A percentile compares a stretch with the other conserved stretches of the same genome.
Conservation (phyloP, 2,329 filamentous ascomycete genomes). For the Aquanectria penicillioides region DNA sequence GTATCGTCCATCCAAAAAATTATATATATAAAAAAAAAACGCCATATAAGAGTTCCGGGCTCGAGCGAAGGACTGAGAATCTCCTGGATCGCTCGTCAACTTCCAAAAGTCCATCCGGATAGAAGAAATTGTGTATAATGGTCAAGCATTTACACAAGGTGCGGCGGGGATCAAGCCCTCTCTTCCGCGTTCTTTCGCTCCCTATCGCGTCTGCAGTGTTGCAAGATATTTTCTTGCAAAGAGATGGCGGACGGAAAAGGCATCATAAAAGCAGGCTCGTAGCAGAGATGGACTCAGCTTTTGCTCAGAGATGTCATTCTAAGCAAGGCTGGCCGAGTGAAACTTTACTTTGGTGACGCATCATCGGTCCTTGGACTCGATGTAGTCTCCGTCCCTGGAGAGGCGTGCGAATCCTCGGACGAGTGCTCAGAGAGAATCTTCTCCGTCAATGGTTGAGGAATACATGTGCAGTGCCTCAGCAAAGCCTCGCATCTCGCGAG, state of each 20-base stretch:
- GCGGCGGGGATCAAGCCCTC: conserved; percentile 3
- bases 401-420: conserved; percentile 15
- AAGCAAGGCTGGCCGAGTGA: background rate
- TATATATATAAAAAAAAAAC: conserved; percentile 10
- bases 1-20: conserved; percentile 16
- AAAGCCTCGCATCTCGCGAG: conserved; percentile 38
- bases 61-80: background rate
- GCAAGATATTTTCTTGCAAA: background rate
- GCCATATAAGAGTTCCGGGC: background rate
- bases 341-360: background rate
- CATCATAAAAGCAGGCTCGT: background rate
- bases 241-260: background rate
- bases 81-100: background rate
- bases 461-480: conserved; percentile 40
- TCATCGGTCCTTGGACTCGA: conserved; percentile 14
- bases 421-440: conserved; percentile 20
- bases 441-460: conserved; percentile 30
- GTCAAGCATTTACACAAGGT: background rate
- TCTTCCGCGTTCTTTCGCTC: background rate
- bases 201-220: background rate
- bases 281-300: background rate
- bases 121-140: too few species aligned
- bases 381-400: conserved; percentile 19
- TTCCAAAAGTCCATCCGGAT: background rate
- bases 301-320: background rate